Evolutionary conservation across 495 filamentous ascomycete species (phyloP).

Genomic region (Recurvomyces mirabilis): DNA sequence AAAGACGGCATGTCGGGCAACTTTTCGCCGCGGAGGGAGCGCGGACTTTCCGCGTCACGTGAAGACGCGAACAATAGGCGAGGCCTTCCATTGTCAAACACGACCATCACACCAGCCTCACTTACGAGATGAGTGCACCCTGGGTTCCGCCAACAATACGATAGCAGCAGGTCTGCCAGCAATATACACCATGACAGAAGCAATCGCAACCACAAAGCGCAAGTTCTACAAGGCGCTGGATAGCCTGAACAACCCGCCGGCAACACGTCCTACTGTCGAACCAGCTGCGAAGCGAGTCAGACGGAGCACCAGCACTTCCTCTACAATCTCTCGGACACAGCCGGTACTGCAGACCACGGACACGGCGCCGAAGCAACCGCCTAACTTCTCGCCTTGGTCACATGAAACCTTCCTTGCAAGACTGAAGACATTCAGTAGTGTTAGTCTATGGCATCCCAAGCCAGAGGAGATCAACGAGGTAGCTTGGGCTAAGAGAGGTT

Average conservation of each 20-base stretch:
- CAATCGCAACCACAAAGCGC: constrained; percentile 32
- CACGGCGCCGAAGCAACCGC: neutral
- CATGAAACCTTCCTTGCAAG: constrained; percentile 70
- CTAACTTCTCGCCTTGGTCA: constrained; percentile 22
- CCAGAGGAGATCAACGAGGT: constrained; percentile 76
- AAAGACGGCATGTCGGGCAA: no score
- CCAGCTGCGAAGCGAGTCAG: constrained; percentile 18
- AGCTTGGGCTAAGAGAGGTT: constrained; percentile 89
- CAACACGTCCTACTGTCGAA: constrained; percentile 12
- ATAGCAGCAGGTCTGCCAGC: neutral
- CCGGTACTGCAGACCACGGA: neutral
- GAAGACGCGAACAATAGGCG: no score
- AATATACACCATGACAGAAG: constrained; percentile 17
- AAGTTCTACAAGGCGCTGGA: constrained; percentile 35
- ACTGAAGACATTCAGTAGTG: constrained; percentile 75
- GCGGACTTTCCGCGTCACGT: no score
- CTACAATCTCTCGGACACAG: neutral
- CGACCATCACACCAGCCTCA: no score
- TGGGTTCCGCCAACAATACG: no score
- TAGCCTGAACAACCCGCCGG: constrained; percentile 22
- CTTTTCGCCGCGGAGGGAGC: no score
- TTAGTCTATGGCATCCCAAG: constrained; percentile 79
- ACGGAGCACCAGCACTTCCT: constrained; percentile 6
- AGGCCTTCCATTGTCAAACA: no score
- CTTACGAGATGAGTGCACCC: no score